These are phyloP conservation scores for Cystofilobasidium ferigula DNA, from an alignment of 768 basidiomycete genomes.

Conservation along the genomic window DNA sequence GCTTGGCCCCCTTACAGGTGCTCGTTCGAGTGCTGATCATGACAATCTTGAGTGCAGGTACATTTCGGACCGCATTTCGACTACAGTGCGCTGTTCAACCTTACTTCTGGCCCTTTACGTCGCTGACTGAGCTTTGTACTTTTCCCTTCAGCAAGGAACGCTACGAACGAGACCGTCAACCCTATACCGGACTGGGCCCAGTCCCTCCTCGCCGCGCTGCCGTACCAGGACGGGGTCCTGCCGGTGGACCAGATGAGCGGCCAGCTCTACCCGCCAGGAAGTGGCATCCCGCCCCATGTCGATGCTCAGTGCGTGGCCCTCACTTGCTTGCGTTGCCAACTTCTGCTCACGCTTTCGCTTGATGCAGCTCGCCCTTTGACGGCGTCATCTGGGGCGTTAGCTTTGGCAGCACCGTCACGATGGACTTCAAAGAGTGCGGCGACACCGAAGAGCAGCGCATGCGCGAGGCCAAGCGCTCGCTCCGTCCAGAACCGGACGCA, in stretches of 20 bases:
- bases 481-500: not conserved
- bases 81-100: constrained; percentile 15
- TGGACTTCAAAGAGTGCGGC: constrained; percentile 25
- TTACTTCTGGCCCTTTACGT: not conserved
- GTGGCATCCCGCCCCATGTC: constrained; percentile 26
- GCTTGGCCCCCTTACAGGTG: not conserved
- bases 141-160: constrained; percentile 7
- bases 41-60: not conserved
- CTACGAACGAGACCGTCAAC: constrained; percentile 1
- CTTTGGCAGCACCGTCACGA: constrained; percentile 15
- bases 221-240: constrained; percentile 11
- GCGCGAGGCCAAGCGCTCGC: constrained; percentile 18
- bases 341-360: not conserved
- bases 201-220: not conserved
- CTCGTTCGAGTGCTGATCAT: not conserved
- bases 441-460: constrained; percentile 15
- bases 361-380: constrained; percentile 20
- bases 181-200: constrained; percentile 2
- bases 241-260: constrained; percentile 22
- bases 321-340: no score
- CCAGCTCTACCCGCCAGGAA: constrained; percentile 22
- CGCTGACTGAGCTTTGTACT: not conserved
- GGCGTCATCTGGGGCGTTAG: constrained; percentile 24
- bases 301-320: constrained; percentile 22
- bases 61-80: constrained; percentile 23